Percentiles rank a stretch among this genome's conserved stretches.
Evolutionary conservation across 306 rosid species (phyloP).

Genomic region (Begonia masoniana): DNA sequence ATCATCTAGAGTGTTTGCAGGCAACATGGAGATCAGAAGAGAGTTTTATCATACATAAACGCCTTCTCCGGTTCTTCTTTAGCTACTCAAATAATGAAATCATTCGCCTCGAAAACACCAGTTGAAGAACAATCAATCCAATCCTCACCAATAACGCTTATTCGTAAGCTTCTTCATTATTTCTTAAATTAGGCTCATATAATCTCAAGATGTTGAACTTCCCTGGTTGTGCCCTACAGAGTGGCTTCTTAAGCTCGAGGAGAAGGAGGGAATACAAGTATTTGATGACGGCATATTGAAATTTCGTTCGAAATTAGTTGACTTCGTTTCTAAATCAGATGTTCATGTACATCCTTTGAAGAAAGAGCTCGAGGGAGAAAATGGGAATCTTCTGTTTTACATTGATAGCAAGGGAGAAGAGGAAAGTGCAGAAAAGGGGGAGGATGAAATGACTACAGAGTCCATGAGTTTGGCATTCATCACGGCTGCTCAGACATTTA

Average conservation of each 20-base stretch:
- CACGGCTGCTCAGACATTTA: constrained; percentile 45
- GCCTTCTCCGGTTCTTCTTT: constrained; percentile 48
- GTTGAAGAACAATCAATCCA: constrained; percentile 29
- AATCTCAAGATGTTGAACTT: not conserved
- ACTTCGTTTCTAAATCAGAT: constrained; percentile 17
- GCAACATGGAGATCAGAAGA: constrained; percentile 55
- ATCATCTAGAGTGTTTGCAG: constrained; percentile 22
- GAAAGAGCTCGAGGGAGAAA: constrained; percentile 17
- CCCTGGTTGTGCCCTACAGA: constrained; percentile 25
- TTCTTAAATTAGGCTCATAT: not conserved
- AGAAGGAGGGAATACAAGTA: constrained; percentile 43
- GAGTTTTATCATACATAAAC: constrained; percentile 35
- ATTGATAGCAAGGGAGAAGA: constrained; percentile 40
- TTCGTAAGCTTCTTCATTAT: constrained; percentile 29
- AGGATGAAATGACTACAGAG: constrained; percentile 21
- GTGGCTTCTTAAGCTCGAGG: constrained; percentile 59
- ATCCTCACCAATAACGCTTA: constrained; percentile 40
- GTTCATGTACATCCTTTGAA: constrained; percentile 7
- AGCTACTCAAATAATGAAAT: constrained; percentile 37
- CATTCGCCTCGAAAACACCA: constrained; percentile 25
- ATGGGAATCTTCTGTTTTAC: constrained; percentile 41
- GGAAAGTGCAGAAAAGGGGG: constrained; percentile 12
- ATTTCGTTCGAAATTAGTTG: constrained; percentile 21
- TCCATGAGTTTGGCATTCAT: constrained; percentile 33
- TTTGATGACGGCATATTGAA: constrained; percentile 36